Base-by-base conservation (phyloP, 1,284 basidiomycete genomes). In the Apiotrichum brassicae region DNA sequence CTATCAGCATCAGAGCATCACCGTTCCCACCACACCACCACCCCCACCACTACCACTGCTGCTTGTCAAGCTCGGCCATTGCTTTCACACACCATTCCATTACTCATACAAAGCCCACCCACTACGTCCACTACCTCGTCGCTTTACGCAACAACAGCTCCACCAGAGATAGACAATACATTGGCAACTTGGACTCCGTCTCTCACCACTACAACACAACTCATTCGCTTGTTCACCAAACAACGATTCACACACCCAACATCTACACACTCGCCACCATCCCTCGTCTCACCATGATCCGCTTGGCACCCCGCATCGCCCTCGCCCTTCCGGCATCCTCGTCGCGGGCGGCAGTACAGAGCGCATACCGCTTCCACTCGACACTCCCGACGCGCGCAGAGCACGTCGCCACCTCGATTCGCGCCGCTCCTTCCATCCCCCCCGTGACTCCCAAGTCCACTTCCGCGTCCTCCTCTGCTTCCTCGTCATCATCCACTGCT, bases 351-450 rank as follows among this genome's bases (percentile, higher is more conserved):
- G 53, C 49, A 6, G 26, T 33, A 19, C 26, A 40, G 23, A 14
- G 23, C 16, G 28, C 26, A 7, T 30, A 25, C 28, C 40, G 40
- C 18, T 20, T 32, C 26, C 6, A 20, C 9, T 53, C 51, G 1
- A 53, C 51, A 1, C 38, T 40, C 19, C 51, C 51, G 9, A 33
- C 42, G 14, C 41, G 46, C 30, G 51, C 51, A 23, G 46, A 43
- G 22, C 51, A 53, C 43, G 51, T 25, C 33, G 22, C 43, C 2
- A 26, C 51, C n/a, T n/a, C 19, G 23, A 53, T 44, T 43, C 52
- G 33, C 48, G 50, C 33, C 47, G 38, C 51, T 36, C 30, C 54
- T 34, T 14, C 49, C 20, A 48, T 54, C 18, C 19, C 41, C 34
- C 59, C 23, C 39, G 18, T 34, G 13, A 12, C 30, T 22, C 6